Base-by-base conservation (phyloP, 2,329 filamentous ascomycete genomes). In the Alternaria gansuensis region DNA sequence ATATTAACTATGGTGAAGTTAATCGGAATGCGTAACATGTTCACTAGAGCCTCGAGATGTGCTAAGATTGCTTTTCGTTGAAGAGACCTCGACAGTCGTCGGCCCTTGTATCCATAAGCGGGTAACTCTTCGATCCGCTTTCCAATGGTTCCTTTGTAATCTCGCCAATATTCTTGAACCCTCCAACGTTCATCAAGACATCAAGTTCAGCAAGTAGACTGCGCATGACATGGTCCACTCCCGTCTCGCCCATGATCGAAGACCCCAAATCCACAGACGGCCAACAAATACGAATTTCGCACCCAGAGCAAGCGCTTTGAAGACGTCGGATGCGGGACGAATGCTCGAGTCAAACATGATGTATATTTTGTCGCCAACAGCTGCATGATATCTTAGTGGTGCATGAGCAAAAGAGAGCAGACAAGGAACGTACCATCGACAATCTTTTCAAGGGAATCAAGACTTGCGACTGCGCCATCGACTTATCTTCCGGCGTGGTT, bases 401-500 rank as follows among this genome's bases (percentile, higher is more conserved):
- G 13, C 4, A 36, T 13, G 7, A 11, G 1, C 4, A n/a, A 5
- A 4, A 5, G 21, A 34, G 26, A 28, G 11, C 4, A 13, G 23
- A 26, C 21, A 28, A 5, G 28, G n/a, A 29, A 67, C 76, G 66
- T 65, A 80, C 80, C 81, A 62, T 82, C 77, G 2, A 81, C 82
- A 56, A 88, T 88, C 57, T 82, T 83, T 76, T 88, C 85, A 62
- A 88, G 66, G 2, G 84, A 85, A 70, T 88, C 86, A 50, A 88
- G 72, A 67, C 82, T 85, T 11, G 82, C 85, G 55, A 85, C 79
- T 3, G 86, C 85, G 0, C 86, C 86, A 64, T 88, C 86, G 2
- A 88, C 84, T 73, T 88, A 85, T 21, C 89, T 76, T 0, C 89
- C 89, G 1, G 89, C 90, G 71, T 92, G 90, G 65, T 92, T 92